Evolutionary conservation across 305 asterid species (phyloP), one percentile per base, ranked within the genome.

Genomic region (Fraxinus baroniana): DNA sequence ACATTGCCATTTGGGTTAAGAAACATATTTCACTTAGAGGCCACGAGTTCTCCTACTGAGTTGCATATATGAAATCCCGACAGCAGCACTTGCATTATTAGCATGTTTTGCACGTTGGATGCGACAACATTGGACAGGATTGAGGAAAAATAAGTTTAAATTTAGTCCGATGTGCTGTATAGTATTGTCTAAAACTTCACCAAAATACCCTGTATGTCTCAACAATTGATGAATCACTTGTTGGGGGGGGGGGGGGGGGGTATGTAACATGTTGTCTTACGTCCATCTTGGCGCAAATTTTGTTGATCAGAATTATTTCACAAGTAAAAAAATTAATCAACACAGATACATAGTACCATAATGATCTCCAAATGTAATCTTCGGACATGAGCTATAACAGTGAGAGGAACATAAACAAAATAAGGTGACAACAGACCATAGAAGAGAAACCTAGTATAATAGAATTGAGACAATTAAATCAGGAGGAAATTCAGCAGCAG

Each of bases 1-100:
- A 94, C 84, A 86, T 93, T 41, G 91, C 98, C 80, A 93, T 94
- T 15, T 94, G 98, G 97, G 97, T 94, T 49, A 94, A 94, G 90
- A 94, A 94, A 81, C 85, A 89, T 79, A 93, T 93, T 84, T 94
- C 97, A 24, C 91, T 93, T 68, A 85, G 97, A 79, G 97, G 98
- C 64, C 97, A 93, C 15, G 98, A 94, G 89, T 94, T 94, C 89
- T 94, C 98, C 0, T 94, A 94, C 84, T 94, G 89, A 93, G 81
- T 44, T 84, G 75, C 80, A 13, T 78, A 60, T 12, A 35, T 55
- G 49, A 70, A 28, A 70, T 32, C 20, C 9, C 13, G 76, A 32
- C 44, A 28, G 41, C 10, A 32, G 12, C 20, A 32, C 76, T 71
- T 71, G 24, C 76, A 64, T 22, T 64, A 7, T 20, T 60, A 60